Conservation (phyloP, 176 grass and related monocot species). For the Thinopyrum elongatum region DNA sequence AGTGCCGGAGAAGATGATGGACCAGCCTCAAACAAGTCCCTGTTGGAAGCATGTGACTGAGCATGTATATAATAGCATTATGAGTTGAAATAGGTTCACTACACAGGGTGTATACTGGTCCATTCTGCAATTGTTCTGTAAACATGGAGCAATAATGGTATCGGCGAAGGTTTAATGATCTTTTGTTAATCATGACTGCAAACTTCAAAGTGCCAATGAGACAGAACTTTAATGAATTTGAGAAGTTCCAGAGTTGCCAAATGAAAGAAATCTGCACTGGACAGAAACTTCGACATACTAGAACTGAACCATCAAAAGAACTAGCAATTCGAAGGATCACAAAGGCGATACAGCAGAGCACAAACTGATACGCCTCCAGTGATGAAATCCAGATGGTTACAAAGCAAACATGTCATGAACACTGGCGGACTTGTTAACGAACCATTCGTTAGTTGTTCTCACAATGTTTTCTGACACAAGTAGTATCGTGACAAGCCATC, state of each 20-base stretch:
- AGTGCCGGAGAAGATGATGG: constrained; percentile 4
- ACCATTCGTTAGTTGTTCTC: neutral
- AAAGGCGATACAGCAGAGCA: neutral
- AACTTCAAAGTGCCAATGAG: no score
- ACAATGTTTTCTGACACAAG: neutral
- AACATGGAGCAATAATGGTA: neutral
- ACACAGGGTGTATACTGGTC: neutral
- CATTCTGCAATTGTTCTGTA: neutral
- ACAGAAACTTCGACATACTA: neutral
- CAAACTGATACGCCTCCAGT: neutral
- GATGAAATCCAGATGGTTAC: neutral
- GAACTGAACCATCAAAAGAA: neutral
- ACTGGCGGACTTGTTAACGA: neutral
- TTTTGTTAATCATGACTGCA: neutral
- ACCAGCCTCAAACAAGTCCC: constrained; percentile 9
- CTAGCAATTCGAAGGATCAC: neutral
- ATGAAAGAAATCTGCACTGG: neutral
- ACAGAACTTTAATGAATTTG: no score
- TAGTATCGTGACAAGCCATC: neutral
- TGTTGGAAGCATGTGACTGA: neutral
- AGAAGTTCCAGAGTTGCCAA: neutral
- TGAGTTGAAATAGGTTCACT: neutral
- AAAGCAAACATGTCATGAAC: neutral
- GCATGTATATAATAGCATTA: neutral
- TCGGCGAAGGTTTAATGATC: no score